phyloP scores from a whole-genome alignment of 306 rosid genomes.

The Albizia julibrissin region DNA sequence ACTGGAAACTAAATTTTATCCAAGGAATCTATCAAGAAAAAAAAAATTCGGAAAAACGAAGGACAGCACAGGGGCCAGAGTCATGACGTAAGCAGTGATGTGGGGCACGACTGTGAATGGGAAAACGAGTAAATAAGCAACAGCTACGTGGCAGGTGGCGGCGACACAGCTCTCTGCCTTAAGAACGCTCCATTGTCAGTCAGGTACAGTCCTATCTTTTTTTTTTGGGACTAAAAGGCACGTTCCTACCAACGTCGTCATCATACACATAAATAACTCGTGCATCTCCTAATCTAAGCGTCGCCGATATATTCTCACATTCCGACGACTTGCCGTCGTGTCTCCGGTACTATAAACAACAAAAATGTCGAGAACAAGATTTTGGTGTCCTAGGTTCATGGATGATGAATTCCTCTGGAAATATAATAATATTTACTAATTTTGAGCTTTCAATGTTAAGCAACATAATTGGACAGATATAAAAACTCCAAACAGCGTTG shows the following conservation, averaged over 20 bases:
- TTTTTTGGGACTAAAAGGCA: background rate
- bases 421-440: slow-evolving; percentile 23
- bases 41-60: background rate
- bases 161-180: background rate
- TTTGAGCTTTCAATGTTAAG: background rate
- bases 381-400: background rate
- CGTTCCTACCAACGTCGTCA: background rate
- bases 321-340: background rate
- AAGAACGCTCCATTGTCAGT: background rate
- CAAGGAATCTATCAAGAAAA: too few relatives aligned
- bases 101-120: background rate
- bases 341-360: background rate
- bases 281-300: background rate
- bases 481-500: slow-evolving; percentile 19
- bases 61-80: background rate
- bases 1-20: too few relatives aligned
- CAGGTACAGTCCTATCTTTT: background rate
- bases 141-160: slow-evolving; percentile 39
- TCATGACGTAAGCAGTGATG: slow-evolving; percentile 13
- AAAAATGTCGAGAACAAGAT: background rate
- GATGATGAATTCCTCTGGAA: background rate
- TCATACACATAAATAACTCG: slow-evolving; percentile 6
- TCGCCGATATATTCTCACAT: background rate
- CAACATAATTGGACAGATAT: background rate
- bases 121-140: background rate